Evolutionary conservation across 495 filamentous ascomycete genomes (phyloP).

Genomic region (Xylaria intraflava): DNA sequence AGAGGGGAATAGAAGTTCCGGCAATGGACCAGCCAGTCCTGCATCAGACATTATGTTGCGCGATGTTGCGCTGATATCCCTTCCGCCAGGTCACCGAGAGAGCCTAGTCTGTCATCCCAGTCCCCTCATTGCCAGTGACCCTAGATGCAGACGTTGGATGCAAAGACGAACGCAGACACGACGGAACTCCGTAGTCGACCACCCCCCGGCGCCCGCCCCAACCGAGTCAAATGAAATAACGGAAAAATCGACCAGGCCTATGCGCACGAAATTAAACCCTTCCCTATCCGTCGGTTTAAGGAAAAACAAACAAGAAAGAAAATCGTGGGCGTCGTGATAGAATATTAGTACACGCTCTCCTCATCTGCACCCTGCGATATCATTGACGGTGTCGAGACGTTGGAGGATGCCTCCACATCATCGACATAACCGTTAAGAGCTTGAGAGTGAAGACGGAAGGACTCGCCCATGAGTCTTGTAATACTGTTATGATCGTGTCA

Average conservation of each 20-base stretch:
- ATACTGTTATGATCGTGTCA: conserved; percentile 59
- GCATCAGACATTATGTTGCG: conserved; percentile 49
- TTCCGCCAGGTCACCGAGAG: conserved; percentile 26
- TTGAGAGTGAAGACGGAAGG: conserved; percentile 94
- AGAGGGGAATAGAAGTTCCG: conserved; percentile 37
- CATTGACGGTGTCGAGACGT: conserved; percentile 55
- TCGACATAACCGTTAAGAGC: conserved; percentile 92
- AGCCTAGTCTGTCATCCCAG: conserved; percentile 34
- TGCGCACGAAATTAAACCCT: conserved; percentile 37
- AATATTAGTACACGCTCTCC: conserved; percentile 53
- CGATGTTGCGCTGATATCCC: conserved; percentile 33
- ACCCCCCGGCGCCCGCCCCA: conserved; percentile 26
- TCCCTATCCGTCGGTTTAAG: conserved; percentile 24
- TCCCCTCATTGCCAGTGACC: conserved; percentile 40
- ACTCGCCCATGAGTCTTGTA: conserved; percentile 95
- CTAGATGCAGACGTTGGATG: conserved; percentile 35
- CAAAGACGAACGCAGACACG: conserved; percentile 27
- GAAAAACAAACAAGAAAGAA: conserved; percentile 33
- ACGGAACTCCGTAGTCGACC: conserved; percentile 21
- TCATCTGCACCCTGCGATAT: conserved; percentile 55
- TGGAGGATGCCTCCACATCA: conserved; percentile 52
- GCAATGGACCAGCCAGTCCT: conserved; percentile 49
- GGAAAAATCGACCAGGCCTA: conserved; percentile 39
- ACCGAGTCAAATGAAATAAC: conserved; percentile 24
- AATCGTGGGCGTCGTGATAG: conserved; percentile 39